Evolutionary conservation across 257 asterid species (phyloP), one percentile per base, ranked within the genome.

Genomic region (Fraxinus anomala): DNA sequence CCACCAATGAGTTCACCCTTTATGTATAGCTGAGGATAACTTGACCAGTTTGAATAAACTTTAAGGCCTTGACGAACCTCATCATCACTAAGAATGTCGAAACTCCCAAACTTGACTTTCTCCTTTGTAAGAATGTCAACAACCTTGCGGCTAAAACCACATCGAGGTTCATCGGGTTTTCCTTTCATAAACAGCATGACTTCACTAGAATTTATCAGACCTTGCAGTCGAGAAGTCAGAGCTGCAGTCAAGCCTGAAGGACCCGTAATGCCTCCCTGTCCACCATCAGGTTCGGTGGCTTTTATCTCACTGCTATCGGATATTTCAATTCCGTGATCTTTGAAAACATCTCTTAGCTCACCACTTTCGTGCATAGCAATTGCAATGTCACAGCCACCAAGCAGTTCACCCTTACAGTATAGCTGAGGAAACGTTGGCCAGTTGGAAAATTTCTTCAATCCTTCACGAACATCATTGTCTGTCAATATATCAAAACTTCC

Each of bases 361-460:
- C 98, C 97, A 74, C 78, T 86, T 80, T 93, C 96, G 65, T 95
- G 97, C 98, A 95, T 93, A 24, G 97, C 88, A 75, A 87, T 85
- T 37, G 79, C 88, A 83, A 96, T 93, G 87, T 96, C 99, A 47
- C 92, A 86, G 42, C 98, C 99, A 63, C 99, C 99, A 51, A 96
- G 96, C 42, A 96, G 89, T 79, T 96, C 99, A 23, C 99, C 99
- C 82, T 90, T 92, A 81, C 93, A 93, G 86, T 92, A 96, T 36
- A 96, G 91, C 79, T 93, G 99, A 73, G 99, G 99, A 82, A 85
- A 93, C 6, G 99, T 96, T 23, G 99, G 99, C 99, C 99, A 96
- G 91, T 93, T 92, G 28, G 99, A 86, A 71, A 86, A 89, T 81
- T 88, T 89, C 90, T 96, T 96, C 86, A 96, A 76, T 13, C 98